A percentile compares a stretch with the other conserved stretches of the same genome.
phyloP scores from a whole-genome alignment of 345 rosid genomes.

The Boechera stricta region DNA sequence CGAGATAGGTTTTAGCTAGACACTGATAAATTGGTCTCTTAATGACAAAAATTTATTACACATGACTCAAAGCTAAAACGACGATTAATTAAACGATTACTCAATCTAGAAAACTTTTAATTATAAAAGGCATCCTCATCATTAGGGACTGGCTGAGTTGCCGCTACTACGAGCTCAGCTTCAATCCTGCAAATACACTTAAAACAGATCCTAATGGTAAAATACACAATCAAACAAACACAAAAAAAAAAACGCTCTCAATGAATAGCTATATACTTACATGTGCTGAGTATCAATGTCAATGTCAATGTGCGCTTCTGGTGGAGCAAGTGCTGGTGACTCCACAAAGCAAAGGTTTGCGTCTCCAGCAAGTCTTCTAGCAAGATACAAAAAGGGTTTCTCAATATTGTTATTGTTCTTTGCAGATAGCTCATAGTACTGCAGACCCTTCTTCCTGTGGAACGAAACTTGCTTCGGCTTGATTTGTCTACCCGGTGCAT shows the following conservation, averaged over 20 bases:
- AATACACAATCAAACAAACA: not conserved
- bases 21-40: not conserved
- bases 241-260: not conserved
- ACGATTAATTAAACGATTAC: not conserved
- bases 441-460: not conserved
- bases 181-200: not conserved
- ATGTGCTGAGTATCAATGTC: not conserved
- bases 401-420: not conserved
- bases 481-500: not conserved
- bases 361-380: not conserved
- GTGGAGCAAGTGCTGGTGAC: conserved; percentile 10
- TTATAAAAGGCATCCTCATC: not conserved
- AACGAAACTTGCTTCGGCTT: not conserved
- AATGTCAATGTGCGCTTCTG: not conserved
- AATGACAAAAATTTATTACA: not conserved
- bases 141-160: not conserved
- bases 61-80: not conserved
- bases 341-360: not conserved
- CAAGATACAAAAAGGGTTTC: conserved; percentile 14
- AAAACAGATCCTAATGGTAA: not conserved
- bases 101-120: not conserved
- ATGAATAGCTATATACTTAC: not conserved
- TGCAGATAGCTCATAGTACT: not conserved
- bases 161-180: not conserved
- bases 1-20: not conserved